Percentiles rank a stretch among this genome's conserved stretches.
Conservation (phyloP, 306 rosid genomes). For the Astragalus membranaceus region DNA sequence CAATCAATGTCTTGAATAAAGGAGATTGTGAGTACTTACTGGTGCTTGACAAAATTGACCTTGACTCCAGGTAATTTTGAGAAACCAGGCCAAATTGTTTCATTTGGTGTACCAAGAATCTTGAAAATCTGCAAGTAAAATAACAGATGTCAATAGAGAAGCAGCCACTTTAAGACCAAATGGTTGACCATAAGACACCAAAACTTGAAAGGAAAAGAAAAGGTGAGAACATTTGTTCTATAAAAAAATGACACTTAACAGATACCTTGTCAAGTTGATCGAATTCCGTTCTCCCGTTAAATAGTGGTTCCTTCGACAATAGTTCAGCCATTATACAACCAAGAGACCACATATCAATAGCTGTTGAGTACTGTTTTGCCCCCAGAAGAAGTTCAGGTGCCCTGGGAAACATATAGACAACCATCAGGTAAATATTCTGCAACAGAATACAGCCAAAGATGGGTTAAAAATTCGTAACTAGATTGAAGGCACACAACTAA, state of each 20-base stretch:
- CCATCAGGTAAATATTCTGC: constrained; percentile 18
- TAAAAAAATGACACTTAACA: background rate
- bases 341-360: constrained; percentile 97
- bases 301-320: constrained; percentile 85
- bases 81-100: constrained; percentile 93
- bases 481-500: background rate
- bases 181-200: background rate
- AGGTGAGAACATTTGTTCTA: background rate
- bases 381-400: constrained; percentile 97
- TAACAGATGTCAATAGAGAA: background rate
- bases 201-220: background rate
- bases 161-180: background rate
- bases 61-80: constrained; percentile 94
- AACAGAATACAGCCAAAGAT: constrained; percentile 2
- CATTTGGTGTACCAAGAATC: constrained; percentile 96
- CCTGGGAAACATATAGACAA: constrained; percentile 45
- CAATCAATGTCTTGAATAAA: constrained; percentile 15
- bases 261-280: constrained; percentile 97
- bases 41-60: constrained; percentile 98
- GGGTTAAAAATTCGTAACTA: background rate
- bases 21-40: constrained; percentile 60
- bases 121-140: constrained; percentile 58
- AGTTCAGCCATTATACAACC: constrained; percentile 99
- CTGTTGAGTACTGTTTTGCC: constrained; percentile 79
- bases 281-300: constrained; percentile 89